These are phyloP conservation scores for Catenaria anguillulae DNA, from an alignment of 371 early-diverging fungal species.

Conservation along the genomic window DNA sequence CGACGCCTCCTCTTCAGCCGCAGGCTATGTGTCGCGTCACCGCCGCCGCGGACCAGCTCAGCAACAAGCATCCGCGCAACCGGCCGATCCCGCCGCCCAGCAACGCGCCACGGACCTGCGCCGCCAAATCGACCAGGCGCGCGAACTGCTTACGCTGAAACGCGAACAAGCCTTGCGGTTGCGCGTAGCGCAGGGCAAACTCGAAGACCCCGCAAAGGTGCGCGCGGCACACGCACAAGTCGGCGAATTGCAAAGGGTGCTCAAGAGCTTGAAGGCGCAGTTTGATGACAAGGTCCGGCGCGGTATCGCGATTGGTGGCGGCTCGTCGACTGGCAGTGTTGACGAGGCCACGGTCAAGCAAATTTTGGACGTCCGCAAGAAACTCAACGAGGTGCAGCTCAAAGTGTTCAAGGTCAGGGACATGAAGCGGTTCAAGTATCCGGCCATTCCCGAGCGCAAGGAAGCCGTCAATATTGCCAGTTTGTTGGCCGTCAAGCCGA, in stretches of 20 bases:
- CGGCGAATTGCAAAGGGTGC: constrained; percentile 16
- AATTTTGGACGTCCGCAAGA: constrained; percentile 15
- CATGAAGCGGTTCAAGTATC: constrained; percentile 1
- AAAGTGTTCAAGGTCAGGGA: constrained; percentile 11
- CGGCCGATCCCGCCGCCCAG: neutral
- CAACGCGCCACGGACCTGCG: neutral
- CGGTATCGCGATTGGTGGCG: neutral
- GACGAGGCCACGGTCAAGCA: constrained; percentile 12
- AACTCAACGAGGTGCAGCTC: constrained; percentile 15
- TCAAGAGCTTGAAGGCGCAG: constrained; percentile 15
- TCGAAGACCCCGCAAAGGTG: neutral
- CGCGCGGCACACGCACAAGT: constrained; percentile 19
- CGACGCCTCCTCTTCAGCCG: neutral
- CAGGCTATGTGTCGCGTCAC: neutral
- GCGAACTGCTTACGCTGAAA: neutral
- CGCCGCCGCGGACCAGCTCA: neutral
- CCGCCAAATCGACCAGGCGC: neutral
- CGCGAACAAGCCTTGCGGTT: neutral
- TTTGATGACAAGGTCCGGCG: constrained; percentile 10
- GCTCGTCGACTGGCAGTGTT: neutral
- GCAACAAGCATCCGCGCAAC: neutral
- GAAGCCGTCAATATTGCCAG: neutral
- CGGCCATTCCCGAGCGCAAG: neutral
- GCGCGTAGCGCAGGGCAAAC: neutral
- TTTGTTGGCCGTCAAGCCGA: neutral